A percentile compares a stretch with the other conserved stretches of the same genome.
Conservation (phyloP, 768 basidiomycete genomes). For the Tricholoma hemisulphureum region DNA sequence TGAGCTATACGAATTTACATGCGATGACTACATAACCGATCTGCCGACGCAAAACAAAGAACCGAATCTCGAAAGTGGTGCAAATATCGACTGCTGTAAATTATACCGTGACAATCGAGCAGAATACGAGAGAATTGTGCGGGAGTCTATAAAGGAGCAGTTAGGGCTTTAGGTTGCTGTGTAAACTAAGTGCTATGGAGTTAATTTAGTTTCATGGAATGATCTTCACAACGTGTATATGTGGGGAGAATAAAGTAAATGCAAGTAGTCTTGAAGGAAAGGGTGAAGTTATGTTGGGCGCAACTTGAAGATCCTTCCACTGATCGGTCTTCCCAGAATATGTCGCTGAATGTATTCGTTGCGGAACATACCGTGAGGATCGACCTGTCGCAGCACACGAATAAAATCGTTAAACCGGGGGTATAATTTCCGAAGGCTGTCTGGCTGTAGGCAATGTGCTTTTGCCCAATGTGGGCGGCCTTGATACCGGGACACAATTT, state of each 20-base stretch:
- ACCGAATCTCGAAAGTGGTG: slow-evolving; percentile 96
- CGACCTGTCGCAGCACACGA: slow-evolving; percentile 61
- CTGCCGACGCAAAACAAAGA: slow-evolving; percentile 43
- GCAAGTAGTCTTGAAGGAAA: slow-evolving; percentile 7
- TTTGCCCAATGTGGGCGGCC: slow-evolving; percentile 98
- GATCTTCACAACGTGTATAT: not conserved
- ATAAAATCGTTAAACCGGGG: slow-evolving; percentile 80
- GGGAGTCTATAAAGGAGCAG: slow-evolving; percentile 81
- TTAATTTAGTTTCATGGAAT: slow-evolving; percentile 1
- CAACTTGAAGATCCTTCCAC: slow-evolving; percentile 41
- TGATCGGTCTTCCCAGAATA: slow-evolving; percentile 62
- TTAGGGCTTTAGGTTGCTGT: slow-evolving; percentile 59
- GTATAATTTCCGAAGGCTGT: slow-evolving; percentile 64
- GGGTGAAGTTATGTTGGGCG: slow-evolving; percentile 18
- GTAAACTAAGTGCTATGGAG: slow-evolving; percentile 2
- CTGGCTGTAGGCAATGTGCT: slow-evolving; percentile 70
- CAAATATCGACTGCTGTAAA: slow-evolving; percentile 97
- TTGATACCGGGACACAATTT: slow-evolving; percentile 61
- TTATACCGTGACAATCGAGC: slow-evolving; percentile 85
- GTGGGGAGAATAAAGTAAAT: not conserved
- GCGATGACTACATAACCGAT: slow-evolving; percentile 16
- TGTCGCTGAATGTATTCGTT: slow-evolving; percentile 91
- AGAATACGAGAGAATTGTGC: slow-evolving; percentile 87
- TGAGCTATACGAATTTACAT: slow-evolving; percentile 31
- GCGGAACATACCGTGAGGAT: slow-evolving; percentile 75